Base-by-base conservation (phyloP, 1,284 basidiomycete genomes). In the Cronartium ribicola region DNA sequence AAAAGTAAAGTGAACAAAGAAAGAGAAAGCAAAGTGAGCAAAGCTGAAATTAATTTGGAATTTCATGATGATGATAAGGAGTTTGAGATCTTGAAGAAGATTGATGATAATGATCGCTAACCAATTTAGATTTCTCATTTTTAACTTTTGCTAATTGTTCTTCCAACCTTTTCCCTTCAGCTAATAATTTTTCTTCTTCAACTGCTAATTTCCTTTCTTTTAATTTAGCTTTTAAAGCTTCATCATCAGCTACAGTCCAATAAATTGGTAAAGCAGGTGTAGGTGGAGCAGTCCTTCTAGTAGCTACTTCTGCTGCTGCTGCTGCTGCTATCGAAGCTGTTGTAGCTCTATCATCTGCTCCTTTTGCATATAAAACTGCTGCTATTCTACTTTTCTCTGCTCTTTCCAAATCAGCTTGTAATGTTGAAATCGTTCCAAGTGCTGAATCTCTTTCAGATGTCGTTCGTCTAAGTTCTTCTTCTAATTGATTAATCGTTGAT, bases 61-160 rank as follows among this genome's bases (percentile, higher is more conserved):
- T 8, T 20, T 20, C 17, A 11, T n/a, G n/a, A 48, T 11, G n/a
- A 11, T 48, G 44, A 48, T 20, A 17, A 4, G 7, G 51, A 55
- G 29, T 55, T 55, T 11, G 44, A 8, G 29, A 10, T 17, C 17
- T 48, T 55, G 17, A 55, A 55, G 2, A n/a, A 3, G 29, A 29
- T 29, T 29, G 29, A 29, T 29, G 29, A 29, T 2, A 29, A 29
- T 20, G 11, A n/a, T 55, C 17, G 43, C 68, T 65, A 22, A 71
- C 68, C 60, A 71, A 64, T 57, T 71, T 71, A 40, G 63, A 43
- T 64, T 62, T 71, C 64, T 71, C 68, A 36, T 65, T 61, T 41
- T 64, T 71, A n/a, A 71, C 61, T 41, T 61, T 63, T 10, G 68
- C 68, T 63, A 71, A 44, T 36, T 71, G 41, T 61, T 61, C 60